Conservation (phyloP, 2,329 filamentous ascomycete species). For the Fusarium keratoplasticum region DNA sequence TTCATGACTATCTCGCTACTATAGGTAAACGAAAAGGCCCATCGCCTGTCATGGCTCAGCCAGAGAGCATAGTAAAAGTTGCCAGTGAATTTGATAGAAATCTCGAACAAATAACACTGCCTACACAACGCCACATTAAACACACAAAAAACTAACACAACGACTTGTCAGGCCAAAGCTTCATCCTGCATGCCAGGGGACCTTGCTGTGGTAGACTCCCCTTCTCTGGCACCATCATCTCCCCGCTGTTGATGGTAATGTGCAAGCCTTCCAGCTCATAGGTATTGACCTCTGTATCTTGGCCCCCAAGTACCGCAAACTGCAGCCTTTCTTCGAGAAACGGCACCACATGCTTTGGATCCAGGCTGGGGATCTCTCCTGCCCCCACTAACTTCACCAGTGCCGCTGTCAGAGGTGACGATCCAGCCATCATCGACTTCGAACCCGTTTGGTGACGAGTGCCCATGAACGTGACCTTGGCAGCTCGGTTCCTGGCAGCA, state of each 20-base stretch:
- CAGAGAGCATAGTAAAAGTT: background rate
- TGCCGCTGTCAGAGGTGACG: slow-evolving; percentile 63
- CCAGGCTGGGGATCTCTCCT: slow-evolving; percentile 53
- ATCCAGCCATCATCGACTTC: slow-evolving; percentile 57
- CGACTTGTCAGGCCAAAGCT: background rate
- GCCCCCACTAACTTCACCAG: slow-evolving; percentile 57
- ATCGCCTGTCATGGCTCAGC: background rate
- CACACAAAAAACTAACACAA: background rate
- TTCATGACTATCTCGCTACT: background rate
- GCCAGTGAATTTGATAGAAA: background rate
- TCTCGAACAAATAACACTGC: background rate
- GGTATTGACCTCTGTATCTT: slow-evolving; percentile 43
- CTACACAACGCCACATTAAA: background rate
- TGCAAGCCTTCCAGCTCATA: slow-evolving; percentile 44
- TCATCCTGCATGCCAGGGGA: background rate
- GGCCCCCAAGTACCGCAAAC: slow-evolving; percentile 46
- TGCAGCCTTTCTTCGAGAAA: slow-evolving; percentile 56
- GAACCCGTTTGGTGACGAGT: slow-evolving; percentile 51
- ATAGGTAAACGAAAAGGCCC: background rate
- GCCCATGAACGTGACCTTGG: slow-evolving; percentile 69
- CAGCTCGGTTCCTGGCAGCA: slow-evolving; percentile 66
- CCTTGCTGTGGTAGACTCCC: slow-evolving; percentile 6
- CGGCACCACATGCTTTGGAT: slow-evolving; percentile 51
- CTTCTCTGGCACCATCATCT: slow-evolving; percentile 42
- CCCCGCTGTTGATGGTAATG: slow-evolving; percentile 47